These are phyloP conservation scores for Oemleria cerasiformis DNA, from an alignment of 306 rosid genomes.

Conservation along the genomic window DNA sequence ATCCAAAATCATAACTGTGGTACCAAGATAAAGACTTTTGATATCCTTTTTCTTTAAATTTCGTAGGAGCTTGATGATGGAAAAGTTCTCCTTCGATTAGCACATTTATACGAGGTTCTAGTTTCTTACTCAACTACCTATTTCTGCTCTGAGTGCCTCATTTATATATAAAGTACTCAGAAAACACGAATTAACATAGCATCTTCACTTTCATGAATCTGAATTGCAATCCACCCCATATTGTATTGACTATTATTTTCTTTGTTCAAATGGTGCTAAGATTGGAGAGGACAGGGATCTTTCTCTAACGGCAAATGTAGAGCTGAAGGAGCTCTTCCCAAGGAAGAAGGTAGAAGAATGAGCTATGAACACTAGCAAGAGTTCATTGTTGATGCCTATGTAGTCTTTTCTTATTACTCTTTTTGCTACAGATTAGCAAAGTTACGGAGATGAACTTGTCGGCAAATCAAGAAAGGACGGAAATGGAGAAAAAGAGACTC, in stretches of 20 bases:
- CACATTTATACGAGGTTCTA: conserved; percentile 46
- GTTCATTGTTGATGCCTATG: background rate
- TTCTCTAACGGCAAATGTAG: conserved; percentile 62
- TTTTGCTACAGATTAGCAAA: conserved; percentile 30
- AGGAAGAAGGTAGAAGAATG: conserved; percentile 60
- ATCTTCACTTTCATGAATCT: background rate
- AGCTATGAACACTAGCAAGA: conserved; percentile 1
- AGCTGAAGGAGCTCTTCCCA: conserved; percentile 76
- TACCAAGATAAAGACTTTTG: background rate
- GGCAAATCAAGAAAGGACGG: conserved; percentile 74
- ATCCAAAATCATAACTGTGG: background rate
- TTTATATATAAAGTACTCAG: background rate
- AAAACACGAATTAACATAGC: background rate
- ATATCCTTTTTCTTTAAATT: background rate
- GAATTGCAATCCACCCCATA: background rate
- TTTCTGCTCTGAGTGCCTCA: conserved; percentile 10
- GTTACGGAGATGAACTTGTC: conserved; percentile 41
- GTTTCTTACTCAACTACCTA: conserved; percentile 7
- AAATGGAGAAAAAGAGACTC: conserved; percentile 80
- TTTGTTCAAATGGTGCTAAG: conserved; percentile 40
- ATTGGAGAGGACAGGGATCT: conserved; percentile 83
- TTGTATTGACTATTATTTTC: background rate
- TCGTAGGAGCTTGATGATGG: conserved; percentile 39
- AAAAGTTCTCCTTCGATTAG: conserved; percentile 43
- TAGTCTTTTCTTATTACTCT: background rate